These are phyloP conservation scores for Monosporascus ibericus DNA, from an alignment of 2,329 filamentous ascomycete genomes.

Conservation along the genomic window DNA sequence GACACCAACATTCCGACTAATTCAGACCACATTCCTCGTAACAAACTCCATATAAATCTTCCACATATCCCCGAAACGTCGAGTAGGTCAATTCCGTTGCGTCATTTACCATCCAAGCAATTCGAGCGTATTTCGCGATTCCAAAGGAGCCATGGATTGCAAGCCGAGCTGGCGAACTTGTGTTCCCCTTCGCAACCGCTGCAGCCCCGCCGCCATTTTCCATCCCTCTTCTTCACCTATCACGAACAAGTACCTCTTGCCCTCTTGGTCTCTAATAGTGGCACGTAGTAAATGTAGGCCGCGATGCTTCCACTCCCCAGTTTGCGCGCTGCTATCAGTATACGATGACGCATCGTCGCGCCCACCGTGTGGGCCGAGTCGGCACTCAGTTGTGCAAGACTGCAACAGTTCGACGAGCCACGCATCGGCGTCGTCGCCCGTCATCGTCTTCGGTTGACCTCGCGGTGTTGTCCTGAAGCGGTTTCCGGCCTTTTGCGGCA, in stretches of 20 bases:
- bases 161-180: constrained; percentile 56
- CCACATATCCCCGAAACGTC: too few relatives aligned
- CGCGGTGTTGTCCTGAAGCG: constrained; percentile 41
- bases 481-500: constrained; percentile 42
- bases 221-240: constrained; percentile 59
- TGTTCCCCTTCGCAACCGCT: constrained; percentile 53
- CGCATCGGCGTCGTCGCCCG: constrained; percentile 60
- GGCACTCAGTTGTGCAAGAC: constrained; percentile 59
- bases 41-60: not conserved
- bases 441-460: constrained; percentile 45
- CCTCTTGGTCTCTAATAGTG: constrained; percentile 59
- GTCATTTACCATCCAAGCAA: constrained; percentile 46
- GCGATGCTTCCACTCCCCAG: constrained; percentile 47
- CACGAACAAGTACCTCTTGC: constrained; percentile 60
- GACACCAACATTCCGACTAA: not conserved
- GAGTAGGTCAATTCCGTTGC: too few relatives aligned
- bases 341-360: constrained; percentile 31
- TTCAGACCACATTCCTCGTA: not conserved
- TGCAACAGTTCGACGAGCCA: constrained; percentile 57
- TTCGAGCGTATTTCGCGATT: constrained; percentile 51
- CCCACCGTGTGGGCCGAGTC: constrained; percentile 43
- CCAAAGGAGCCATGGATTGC: constrained; percentile 46
- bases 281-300: constrained; percentile 58
- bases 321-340: constrained; percentile 40
- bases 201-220: constrained; percentile 59